Evolutionary conservation across 805 yeast species (phyloP).

Genomic region (Schwanniomyces yamadae): DNA sequence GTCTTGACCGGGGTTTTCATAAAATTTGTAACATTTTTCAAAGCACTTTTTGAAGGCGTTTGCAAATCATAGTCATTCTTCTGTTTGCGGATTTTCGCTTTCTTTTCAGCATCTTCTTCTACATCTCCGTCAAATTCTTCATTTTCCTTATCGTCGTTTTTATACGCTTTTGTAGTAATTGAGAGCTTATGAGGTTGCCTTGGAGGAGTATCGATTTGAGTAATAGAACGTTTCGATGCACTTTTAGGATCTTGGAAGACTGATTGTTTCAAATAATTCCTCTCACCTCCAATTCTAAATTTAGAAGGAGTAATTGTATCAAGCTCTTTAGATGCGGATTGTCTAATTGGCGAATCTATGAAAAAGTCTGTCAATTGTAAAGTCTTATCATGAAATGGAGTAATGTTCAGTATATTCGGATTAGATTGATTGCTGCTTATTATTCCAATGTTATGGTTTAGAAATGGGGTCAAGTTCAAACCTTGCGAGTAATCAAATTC

Average conservation of each 20-base stretch:
- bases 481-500: conserved; percentile 33
- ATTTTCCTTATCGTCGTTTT: conserved; percentile 14
- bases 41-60: conserved; percentile 34
- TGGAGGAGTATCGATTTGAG: conserved; percentile 39
- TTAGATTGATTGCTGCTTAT: conserved; percentile 13
- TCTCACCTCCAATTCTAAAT: conserved; percentile 26
- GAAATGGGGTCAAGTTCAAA: conserved; percentile 42
- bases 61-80: conserved; percentile 19
- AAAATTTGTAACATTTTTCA: conserved; percentile 25
- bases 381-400: conserved; percentile 45
- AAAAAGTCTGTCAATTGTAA: conserved; percentile 42
- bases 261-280: conserved; percentile 14
- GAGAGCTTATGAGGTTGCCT: conserved; percentile 32
- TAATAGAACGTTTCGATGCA: conserved; percentile 33
- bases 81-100: conserved; percentile 8
- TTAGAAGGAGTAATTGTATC: conserved; percentile 43
- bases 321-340: conserved; percentile 33
- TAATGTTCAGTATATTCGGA: conserved; percentile 27
- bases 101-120: conserved; percentile 15
- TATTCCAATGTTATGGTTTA: conserved; percentile 33
- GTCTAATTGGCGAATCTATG: conserved; percentile 43
- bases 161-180: conserved; percentile 16
- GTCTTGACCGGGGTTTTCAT: conserved; percentile 4
- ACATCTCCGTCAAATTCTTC: conserved; percentile 12
- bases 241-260: conserved; percentile 27